Evolutionary conservation across 345 rosid species (phyloP).

Genomic region (Geranium rotundifolium): DNA sequence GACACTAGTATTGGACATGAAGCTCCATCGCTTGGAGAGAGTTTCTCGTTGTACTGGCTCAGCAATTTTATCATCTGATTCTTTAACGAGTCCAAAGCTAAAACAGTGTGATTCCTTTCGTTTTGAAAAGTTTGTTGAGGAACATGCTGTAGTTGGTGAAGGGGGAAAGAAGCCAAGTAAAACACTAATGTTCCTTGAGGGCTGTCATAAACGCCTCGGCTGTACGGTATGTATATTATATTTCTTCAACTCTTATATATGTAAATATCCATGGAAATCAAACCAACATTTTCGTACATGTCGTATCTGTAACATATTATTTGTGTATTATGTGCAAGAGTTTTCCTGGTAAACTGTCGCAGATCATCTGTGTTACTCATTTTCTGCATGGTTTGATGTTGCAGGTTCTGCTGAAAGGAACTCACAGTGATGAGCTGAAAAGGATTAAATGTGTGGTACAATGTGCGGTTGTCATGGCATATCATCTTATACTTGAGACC

Average conservation of each 20-base stretch:
- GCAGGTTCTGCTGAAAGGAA: constrained; percentile 89
- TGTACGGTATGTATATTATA: constrained; percentile 63
- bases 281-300: too few species aligned
- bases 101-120: constrained; percentile 75
- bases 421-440: constrained; percentile 69
- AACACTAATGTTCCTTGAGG: constrained; percentile 89
- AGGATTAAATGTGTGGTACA: constrained; percentile 74
- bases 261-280: neutral
- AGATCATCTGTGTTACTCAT: neutral
- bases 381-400: constrained; percentile 4
- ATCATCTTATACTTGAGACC: constrained; percentile 87
- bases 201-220: constrained; percentile 67
- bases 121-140: constrained; percentile 73
- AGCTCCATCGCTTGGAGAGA: constrained; percentile 79
- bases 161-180: constrained; percentile 70
- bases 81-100: constrained; percentile 44
- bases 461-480: constrained; percentile 52
- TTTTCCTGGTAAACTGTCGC: neutral
- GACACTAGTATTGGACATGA: constrained; percentile 82
- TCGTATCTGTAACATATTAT: too few species aligned
- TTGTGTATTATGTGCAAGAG: too few species aligned
- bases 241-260: neutral
- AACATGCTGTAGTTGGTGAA: constrained; percentile 50
- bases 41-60: constrained; percentile 77
- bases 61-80: constrained; percentile 44